Evolutionary conservation across 2,329 filamentous ascomycete genomes (phyloP), one percentile per base, ranked within the genome.

Genomic region (Byssoonygena ceratinophila): DNA sequence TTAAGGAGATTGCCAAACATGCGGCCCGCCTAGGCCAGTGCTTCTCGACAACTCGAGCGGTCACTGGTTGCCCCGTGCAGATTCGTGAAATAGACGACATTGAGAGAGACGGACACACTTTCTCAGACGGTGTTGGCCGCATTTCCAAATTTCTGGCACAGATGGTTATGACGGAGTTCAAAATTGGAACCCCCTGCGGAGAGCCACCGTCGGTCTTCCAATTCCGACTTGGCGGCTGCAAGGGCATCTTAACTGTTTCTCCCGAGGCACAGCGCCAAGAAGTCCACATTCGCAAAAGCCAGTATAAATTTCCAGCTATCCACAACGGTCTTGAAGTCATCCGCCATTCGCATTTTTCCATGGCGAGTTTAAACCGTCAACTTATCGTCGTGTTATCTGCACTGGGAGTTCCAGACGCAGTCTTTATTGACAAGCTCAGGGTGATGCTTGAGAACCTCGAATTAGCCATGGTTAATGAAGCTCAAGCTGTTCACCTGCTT

Each of bases 71-170:
- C 20, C 76, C 75, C 0, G 78, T 84, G 5, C 73, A 75, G 1
- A 66, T 79, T 23, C 73, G 78, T 11, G 72, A 74, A 4, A 79
- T 91, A 29, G 67, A 75, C 0, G 92, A 97, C 58, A 78, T 97
- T 18, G 73, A 81, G 54, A 75, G 76, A 1, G 81, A 85, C 44
- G 78, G 74, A 0, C 82, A 80, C 62, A 84, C 74, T 55, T 98
- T 97, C 65, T 92, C 86, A 0, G 92, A 98, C 62, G 92, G 92
- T 0, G 86, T 97, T 2, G 92, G 92, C 1, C 94, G 88, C 64
- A 87, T 98, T n/a, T 96, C 91, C 0, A 70, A 69, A 0, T 83
- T 87, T 54, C 72, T 95, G 20, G 86, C 89, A 0, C 73, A 81
- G 25, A 79, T 92, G 68, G 80, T 94, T 41, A 78, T 83, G 7